Base-by-base conservation (phyloP, 2,329 filamentous ascomycete genomes). In the Cladobotryum protrusum region DNA sequence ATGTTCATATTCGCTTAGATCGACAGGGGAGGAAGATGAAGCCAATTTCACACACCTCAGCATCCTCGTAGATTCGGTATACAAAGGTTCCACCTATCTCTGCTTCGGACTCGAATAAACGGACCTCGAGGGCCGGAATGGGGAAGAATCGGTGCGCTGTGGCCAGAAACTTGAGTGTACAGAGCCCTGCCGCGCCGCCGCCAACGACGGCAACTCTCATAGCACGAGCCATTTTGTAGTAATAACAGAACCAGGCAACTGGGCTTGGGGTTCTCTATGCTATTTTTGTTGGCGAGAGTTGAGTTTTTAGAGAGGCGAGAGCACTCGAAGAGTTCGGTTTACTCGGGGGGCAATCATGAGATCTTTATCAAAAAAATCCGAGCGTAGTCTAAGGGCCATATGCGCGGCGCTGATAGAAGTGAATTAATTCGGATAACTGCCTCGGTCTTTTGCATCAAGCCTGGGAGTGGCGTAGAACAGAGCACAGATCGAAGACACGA, bases 81-180 rank as follows among this genome's bases (percentile, higher is more conserved):
- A 65, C 63, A 57, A 78, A 77, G 1, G 72, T 75, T 2, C 75
- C 74, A 2, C 73, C 74, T 42, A 78, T 63, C 0, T 66, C 62
- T 7, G 63, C 58, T 48, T 72, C 67, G 17, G 65, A 60, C 59
- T 77, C 74, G 36, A 76, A 77, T 3, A 77, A 59, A 5, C 64
- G 64, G 1, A 62, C 71, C 44, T 75, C 65, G 24, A 77, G 65
- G 3, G 65, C 66, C 0, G 63, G 56, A 0, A 67, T 61, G 3
- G 60, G 60, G 20, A 72, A 69, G 58, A 62, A 70, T 18, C 67
- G 44, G 37, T 70, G 68, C 0, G 69, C 68, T 3, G 65, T 65
- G 8, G 60, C 47, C 4, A 74, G 65, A 34, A 70, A 70, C 52
- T 67, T 70, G 29, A 73, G 63, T 1, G 71, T 72, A 1, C 64